phyloP scores from a whole-genome alignment of 2,329 filamentous ascomycete genomes.

The Colletotrichum godetiae region DNA sequence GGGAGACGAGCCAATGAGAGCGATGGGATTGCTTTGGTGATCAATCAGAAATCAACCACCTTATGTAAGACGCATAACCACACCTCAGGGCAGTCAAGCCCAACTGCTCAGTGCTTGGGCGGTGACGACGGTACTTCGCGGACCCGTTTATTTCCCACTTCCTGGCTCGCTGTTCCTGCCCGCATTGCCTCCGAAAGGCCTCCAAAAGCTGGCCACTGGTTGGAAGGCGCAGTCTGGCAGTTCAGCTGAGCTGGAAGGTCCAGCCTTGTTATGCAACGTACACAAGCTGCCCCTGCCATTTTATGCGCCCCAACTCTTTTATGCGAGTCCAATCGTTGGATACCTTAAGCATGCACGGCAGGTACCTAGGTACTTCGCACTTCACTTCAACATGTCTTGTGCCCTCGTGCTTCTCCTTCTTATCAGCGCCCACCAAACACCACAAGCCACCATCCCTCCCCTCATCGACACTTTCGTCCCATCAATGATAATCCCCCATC shows the following conservation, averaged over 20 bases:
- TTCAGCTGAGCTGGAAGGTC: conserved; percentile 1
- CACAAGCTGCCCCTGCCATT: not conserved
- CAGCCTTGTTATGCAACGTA: conserved; percentile 5
- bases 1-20: conserved; percentile 3
- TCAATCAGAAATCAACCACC: not conserved
- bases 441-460: conserved; percentile 20
- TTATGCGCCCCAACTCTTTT: conserved; percentile 18
- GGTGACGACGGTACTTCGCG: not conserved
- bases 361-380: not conserved
- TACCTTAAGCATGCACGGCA: not conserved
- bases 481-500: not conserved
- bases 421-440: conserved; percentile 13
- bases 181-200: not conserved
- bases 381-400: not conserved
- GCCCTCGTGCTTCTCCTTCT: conserved; percentile 13
- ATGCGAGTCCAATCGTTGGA: conserved; percentile 15
- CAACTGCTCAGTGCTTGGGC: no score
- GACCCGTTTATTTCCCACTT: not conserved
- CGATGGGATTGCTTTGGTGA: not conserved
- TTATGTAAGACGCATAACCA: conserved; percentile 20
- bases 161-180: not conserved
- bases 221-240: not conserved
- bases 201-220: not conserved
- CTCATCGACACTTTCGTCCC: conserved; percentile 7
- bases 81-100: no score